These are phyloP conservation scores for Talaromyces verruculosus DNA, from an alignment of 2,329 filamentous ascomycete species.

Conservation along the genomic window DNA sequence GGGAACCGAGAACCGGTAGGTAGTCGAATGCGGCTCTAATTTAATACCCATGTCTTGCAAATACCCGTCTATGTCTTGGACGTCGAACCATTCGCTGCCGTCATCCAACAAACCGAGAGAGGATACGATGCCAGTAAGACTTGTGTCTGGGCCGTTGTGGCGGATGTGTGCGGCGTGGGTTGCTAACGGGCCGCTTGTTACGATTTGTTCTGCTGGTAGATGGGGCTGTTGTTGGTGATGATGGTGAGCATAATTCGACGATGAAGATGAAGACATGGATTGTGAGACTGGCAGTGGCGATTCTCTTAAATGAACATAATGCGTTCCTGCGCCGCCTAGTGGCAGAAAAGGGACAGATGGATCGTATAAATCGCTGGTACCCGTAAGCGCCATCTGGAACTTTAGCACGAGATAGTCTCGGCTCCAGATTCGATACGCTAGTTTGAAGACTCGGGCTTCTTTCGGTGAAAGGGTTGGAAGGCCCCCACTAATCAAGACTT, in stretches of 20 bases:
- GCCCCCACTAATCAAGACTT: background rate
- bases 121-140: background rate
- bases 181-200: slow-evolving; percentile 11
- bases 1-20: background rate
- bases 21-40: slow-evolving; percentile 3
- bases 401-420: slow-evolving; percentile 6
- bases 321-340: slow-evolving; percentile 14
- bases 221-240: background rate
- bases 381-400: background rate
- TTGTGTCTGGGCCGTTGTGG: slow-evolving; percentile 1
- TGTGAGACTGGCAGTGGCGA: background rate
- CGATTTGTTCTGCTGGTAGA: background rate
- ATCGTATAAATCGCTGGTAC: background rate
- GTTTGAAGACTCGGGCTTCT: slow-evolving; percentile 16
- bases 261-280: background rate
- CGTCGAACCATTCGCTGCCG: slow-evolving; percentile 27
- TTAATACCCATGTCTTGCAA: slow-evolving; percentile 20
- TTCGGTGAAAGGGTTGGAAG: background rate
- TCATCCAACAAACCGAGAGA: slow-evolving; percentile 14
- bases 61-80: slow-evolving; percentile 26
- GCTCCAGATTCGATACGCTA: slow-evolving; percentile 17
- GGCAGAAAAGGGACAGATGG: slow-evolving; percentile 5
- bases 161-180: slow-evolving; percentile 14
- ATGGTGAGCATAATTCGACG: background rate
- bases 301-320: slow-evolving; percentile 3